These are phyloP conservation scores for Herpetomonas samuelpessoai DNA, from an alignment of 208 protist genomes.

Conservation along the genomic window DNA sequence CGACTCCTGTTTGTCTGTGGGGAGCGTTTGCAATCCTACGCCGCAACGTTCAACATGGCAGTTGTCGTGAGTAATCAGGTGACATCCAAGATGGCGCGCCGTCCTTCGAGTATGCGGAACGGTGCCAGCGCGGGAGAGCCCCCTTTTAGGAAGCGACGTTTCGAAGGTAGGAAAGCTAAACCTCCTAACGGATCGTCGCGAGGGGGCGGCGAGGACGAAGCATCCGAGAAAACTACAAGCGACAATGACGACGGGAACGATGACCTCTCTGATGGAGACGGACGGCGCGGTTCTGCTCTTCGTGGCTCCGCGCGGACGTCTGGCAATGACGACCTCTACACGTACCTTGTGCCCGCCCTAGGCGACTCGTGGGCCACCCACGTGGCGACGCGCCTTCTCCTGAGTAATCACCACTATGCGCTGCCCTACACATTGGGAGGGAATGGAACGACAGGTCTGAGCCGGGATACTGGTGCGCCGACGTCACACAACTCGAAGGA, in stretches of 20 bases:
- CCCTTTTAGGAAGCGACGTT: too few species aligned
- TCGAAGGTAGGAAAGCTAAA: too few species aligned
- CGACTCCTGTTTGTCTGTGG: conserved; percentile 62
- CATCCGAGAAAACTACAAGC: too few species aligned
- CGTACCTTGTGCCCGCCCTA: conserved; percentile 56
- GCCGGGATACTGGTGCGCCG: too few species aligned
- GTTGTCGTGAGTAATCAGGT: conserved; percentile 89
- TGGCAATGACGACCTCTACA: neutral
- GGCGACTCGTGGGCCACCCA: conserved; percentile 70
- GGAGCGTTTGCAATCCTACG: conserved; percentile 47
- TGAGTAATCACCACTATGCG: conserved; percentile 64
- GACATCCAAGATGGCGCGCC: conserved; percentile 50
- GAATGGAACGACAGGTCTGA: too few species aligned
- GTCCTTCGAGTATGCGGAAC: too few species aligned
- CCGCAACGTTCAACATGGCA: conserved; percentile 32
- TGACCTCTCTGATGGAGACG: neutral
- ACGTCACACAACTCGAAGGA: too few species aligned
- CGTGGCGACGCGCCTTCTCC: conserved; percentile 49
- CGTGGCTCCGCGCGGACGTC: neutral
- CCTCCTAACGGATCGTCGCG: too few species aligned
- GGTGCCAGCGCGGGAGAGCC: neutral
- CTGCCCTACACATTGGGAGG: too few species aligned
- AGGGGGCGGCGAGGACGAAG: neutral
- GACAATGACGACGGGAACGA: neutral
- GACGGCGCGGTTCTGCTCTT: too few species aligned